phyloP scores from a whole-genome alignment of 1,284 basidiomycete genomes.

The Mycena sp. region DNA sequence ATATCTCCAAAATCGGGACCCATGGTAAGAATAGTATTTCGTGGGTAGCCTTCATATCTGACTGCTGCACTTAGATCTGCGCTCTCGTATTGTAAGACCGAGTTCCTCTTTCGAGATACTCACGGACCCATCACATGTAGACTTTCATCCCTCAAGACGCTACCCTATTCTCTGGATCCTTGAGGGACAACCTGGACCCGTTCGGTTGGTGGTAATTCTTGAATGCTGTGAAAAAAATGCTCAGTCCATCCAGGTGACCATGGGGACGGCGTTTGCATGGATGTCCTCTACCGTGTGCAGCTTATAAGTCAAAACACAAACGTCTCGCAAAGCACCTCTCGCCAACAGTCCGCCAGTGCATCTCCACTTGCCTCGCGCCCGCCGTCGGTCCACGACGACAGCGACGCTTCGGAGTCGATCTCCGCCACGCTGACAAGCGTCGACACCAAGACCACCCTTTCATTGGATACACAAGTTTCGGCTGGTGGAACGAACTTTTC shows the following conservation, averaged over 20 bases:
- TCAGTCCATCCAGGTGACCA: slow-evolving; percentile 62
- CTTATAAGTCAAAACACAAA: slow-evolving; percentile 60
- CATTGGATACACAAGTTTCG: slow-evolving; percentile 78
- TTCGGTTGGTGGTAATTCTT: slow-evolving; percentile 35
- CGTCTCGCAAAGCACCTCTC: slow-evolving; percentile 59
- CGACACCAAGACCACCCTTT: slow-evolving; percentile 63
- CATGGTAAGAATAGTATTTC: background rate
- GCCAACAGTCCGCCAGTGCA: slow-evolving; percentile 45
- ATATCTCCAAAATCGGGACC: slow-evolving; percentile 6
- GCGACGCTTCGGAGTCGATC: slow-evolving; percentile 46
- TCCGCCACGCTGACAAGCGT: slow-evolving; percentile 55
- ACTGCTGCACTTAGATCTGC: background rate
- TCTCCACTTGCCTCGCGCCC: slow-evolving; percentile 59
- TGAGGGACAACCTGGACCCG: slow-evolving; percentile 34
- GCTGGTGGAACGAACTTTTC: slow-evolving; percentile 87
- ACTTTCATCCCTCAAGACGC: slow-evolving; percentile 71
- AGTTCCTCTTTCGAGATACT: no score
- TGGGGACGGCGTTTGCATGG: slow-evolving; percentile 79
- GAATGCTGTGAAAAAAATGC: background rate
- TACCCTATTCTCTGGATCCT: slow-evolving; percentile 26
- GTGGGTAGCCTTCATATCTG: background rate
- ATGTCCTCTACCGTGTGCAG: slow-evolving; percentile 73
- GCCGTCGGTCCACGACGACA: slow-evolving; percentile 53
- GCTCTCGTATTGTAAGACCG: slow-evolving; percentile 4
- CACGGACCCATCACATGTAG: background rate